Conservation (phyloP, 345 rosid genomes). For the Arabis hirsuta region DNA sequence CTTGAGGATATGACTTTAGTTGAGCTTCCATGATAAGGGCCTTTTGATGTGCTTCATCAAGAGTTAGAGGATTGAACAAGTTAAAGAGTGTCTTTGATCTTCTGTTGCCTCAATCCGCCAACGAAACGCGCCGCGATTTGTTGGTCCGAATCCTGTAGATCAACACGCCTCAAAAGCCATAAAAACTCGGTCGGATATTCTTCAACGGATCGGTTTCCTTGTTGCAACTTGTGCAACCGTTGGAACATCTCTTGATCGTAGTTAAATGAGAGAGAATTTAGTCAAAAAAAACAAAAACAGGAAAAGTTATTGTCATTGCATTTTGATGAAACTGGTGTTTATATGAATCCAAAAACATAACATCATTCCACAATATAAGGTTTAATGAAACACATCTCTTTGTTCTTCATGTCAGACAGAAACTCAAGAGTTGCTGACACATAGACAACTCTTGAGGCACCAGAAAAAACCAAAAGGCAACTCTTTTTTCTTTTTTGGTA, state of each 20-base stretch:
- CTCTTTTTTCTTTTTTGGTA: constrained; percentile 2
- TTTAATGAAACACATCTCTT: constrained; percentile 12
- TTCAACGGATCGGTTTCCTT: not conserved
- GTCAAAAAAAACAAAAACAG: not conserved
- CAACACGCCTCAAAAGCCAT: not conserved
- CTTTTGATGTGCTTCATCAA: constrained; percentile 16
- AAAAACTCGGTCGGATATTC: not conserved
- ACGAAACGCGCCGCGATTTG: not conserved
- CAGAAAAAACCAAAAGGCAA: constrained; percentile 24
- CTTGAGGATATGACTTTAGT: not conserved
- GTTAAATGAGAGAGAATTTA: not conserved
- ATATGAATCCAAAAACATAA: constrained; percentile 9
- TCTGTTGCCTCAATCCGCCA: not conserved
- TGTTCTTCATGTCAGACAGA: constrained; percentile 31
- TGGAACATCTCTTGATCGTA: not conserved
- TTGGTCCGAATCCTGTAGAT: not conserved
- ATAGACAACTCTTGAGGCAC: constrained; percentile 23
- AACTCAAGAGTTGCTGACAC: constrained; percentile 21
- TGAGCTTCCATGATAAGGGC: constrained; percentile 7
- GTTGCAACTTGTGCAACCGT: not conserved
- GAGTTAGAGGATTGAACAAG: constrained; percentile 17
- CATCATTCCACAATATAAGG: constrained; percentile 1
- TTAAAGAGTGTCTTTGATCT: not conserved
- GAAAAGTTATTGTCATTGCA: not conserved
- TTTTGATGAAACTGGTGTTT: not conserved